These are phyloP conservation scores for Acorus calamus DNA, from an alignment of 106 monocot species.

Conservation along the genomic window DNA sequence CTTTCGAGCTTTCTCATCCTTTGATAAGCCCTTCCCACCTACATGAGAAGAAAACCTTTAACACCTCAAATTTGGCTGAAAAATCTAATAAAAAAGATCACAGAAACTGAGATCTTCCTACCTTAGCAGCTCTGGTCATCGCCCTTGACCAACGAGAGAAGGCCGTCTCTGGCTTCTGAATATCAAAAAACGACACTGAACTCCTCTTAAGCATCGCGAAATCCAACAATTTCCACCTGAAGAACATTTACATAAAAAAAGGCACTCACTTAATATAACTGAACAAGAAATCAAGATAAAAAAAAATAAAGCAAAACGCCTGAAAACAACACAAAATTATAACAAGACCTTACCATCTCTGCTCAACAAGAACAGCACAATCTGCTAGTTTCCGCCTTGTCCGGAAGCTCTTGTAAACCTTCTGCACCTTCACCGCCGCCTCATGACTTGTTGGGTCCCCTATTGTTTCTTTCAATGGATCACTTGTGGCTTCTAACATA, in stretches of 20 bases:
- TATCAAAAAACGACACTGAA: slow-evolving; percentile 19
- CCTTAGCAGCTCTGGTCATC: slow-evolving; percentile 21
- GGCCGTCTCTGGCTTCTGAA: slow-evolving; percentile 16
- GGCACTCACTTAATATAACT: no score
- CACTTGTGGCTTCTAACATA: neutral
- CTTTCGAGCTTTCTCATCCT: slow-evolving; percentile 23
- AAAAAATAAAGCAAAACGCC: no score
- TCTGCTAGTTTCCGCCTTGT: no score
- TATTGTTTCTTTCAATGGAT: neutral
- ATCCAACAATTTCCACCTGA: slow-evolving; percentile 28
- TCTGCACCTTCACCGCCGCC: no score
- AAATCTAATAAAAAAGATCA: neutral
- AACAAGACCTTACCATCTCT: no score
- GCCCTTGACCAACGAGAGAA: slow-evolving; percentile 24
- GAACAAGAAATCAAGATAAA: no score
- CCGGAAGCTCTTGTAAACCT: no score
- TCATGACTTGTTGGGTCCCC: no score
- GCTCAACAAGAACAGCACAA: no score
- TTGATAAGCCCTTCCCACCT: slow-evolving; percentile 26
- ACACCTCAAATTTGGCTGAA: neutral
- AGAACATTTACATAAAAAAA: neutral
- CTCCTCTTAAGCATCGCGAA: slow-evolving; percentile 14
- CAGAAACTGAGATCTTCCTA: neutral
- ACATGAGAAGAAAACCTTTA: neutral
- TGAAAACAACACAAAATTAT: no score